Base-by-base conservation (phyloP, 331 rosid genomes). In the Malus hybrid region DNA sequence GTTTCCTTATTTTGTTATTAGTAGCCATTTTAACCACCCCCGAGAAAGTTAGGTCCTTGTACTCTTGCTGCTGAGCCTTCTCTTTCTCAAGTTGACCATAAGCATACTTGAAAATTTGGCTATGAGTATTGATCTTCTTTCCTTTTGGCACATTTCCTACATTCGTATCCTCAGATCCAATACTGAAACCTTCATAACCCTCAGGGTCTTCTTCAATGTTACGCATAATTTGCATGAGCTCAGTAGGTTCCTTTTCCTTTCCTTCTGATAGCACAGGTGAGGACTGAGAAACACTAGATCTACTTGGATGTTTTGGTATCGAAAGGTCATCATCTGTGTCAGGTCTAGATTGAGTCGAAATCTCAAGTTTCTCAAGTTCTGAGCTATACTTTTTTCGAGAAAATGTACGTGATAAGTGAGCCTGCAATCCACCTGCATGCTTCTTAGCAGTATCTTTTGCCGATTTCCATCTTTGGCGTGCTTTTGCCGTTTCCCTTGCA, bases 61-160 rank as follows among this genome's bases (percentile, higher is more conserved):
- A 83, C 73, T 87, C 91, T 82, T 87, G 84, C 78, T 90, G 96
- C 79, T 91, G 96, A 76, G 87, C 99, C 83, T 84, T 95, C 86
- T 92, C 99, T 78, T 88, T 95, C 82, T 92, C 97, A 70, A 95
- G 96, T 77, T 95, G 91, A 79, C 88, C n/a, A 75, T 95, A 95
- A 36, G 99, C 97, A 82, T 92, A 89, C 77, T 76, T 83, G 75
- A 90, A 95, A 71, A 89, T 90, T 82, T 92, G 97, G 82, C 89
- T 84, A 60, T 84, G 84, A 63, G 93, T 89, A 72, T 86, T 82
- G 33, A 82, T 76, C 33, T 77, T 81, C 80, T 89, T 95, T 73
- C 82, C 97, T 84, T 84, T 87, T 50, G 93, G 76, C 64, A 82
- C 73, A 71, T 86, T 70, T 34, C 42, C 46, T 3, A 62, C 30